Conservation (phyloP, 352 stramenopile species). For the Globisporangium cederbergense region DNA sequence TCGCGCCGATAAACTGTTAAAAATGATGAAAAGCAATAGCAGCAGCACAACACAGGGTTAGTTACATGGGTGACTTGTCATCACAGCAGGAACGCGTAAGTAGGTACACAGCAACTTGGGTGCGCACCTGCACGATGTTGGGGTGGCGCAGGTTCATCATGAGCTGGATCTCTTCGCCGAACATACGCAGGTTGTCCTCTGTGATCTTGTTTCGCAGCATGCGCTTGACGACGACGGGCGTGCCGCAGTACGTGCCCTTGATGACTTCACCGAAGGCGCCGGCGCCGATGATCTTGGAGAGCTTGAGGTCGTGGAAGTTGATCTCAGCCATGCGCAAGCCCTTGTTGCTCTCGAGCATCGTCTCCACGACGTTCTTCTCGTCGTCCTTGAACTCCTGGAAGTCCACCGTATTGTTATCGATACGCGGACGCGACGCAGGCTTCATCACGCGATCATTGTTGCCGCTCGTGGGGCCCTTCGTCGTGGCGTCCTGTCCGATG, state of each 20-base stretch:
- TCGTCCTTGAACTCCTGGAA: slow-evolving; percentile 85
- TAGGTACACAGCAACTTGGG: not conserved
- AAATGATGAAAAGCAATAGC: too few relatives aligned
- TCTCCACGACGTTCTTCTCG: slow-evolving; percentile 86
- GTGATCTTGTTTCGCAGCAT: slow-evolving; percentile 90
- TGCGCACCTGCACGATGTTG: slow-evolving; percentile 76
- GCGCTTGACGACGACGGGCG: slow-evolving; percentile 84
- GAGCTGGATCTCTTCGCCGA: slow-evolving; percentile 87
- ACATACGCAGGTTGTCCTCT: slow-evolving; percentile 87
- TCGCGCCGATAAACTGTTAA: slow-evolving; percentile 80
- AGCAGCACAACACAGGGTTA: not conserved
- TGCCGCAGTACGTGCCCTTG: slow-evolving; percentile 88
- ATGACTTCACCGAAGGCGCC: slow-evolving; percentile 87
- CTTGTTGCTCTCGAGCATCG: slow-evolving; percentile 87
- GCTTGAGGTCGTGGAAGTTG: slow-evolving; percentile 87
- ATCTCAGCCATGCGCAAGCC: slow-evolving; percentile 85
- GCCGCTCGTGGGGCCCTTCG: not conserved
- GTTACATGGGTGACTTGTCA: not conserved
- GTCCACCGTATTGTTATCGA: slow-evolving; percentile 55
- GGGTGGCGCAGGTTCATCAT: slow-evolving; percentile 89
- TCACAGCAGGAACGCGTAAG: not conserved
- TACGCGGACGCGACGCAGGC: slow-evolving; percentile 11
- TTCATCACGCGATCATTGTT: slow-evolving; percentile 2
- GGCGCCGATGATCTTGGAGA: slow-evolving; percentile 86
- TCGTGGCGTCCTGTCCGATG: not conserved